phyloP scores from a whole-genome alignment of 805 yeast genomes.

The Candida oleophila region DNA sequence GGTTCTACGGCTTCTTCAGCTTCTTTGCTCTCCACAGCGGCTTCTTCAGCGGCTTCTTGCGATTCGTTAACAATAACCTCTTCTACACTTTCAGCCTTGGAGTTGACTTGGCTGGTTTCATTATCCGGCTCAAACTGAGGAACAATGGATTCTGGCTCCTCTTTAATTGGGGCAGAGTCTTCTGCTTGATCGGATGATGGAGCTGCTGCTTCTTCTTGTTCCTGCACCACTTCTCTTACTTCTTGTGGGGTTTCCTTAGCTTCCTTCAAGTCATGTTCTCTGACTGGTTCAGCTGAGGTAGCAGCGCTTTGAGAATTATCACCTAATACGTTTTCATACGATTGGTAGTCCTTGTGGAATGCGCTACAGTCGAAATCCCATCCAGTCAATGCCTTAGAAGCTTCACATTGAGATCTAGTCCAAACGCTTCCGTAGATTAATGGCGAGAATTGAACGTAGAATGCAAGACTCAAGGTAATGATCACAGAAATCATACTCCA shows the following conservation, averaged over 20 bases:
- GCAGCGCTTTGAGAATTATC: neutral
- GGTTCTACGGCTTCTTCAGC: slow-evolving; percentile 5
- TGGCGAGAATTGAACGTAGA: slow-evolving; percentile 66
- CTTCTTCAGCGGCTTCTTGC: slow-evolving; percentile 1
- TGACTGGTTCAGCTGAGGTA: slow-evolving; percentile 5
- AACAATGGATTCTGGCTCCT: slow-evolving; percentile 3
- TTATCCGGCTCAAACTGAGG: slow-evolving; percentile 2
- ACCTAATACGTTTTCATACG: neutral
- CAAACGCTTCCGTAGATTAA: slow-evolving; percentile 77
- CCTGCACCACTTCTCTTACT: slow-evolving; percentile 3
- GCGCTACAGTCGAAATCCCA: slow-evolving; percentile 90
- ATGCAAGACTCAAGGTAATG: slow-evolving; percentile 47
- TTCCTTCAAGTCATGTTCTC: slow-evolving; percentile 13
- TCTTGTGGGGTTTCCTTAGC: slow-evolving; percentile 23
- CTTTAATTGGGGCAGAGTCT: neutral
- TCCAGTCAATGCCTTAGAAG: slow-evolving; percentile 53
- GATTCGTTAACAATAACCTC: neutral
- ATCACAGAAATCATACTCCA: slow-evolving; percentile 48
- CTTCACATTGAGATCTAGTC: slow-evolving; percentile 67
- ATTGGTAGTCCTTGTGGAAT: slow-evolving; percentile 31
- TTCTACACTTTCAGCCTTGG: neutral
- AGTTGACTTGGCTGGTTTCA: slow-evolving; percentile 5
- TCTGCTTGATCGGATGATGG: neutral
- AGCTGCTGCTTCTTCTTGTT: neutral
- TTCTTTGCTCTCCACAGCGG: neutral